Base-by-base conservation (phyloP, 768 basidiomycete genomes). In the Termitomyces sp. region DNA sequence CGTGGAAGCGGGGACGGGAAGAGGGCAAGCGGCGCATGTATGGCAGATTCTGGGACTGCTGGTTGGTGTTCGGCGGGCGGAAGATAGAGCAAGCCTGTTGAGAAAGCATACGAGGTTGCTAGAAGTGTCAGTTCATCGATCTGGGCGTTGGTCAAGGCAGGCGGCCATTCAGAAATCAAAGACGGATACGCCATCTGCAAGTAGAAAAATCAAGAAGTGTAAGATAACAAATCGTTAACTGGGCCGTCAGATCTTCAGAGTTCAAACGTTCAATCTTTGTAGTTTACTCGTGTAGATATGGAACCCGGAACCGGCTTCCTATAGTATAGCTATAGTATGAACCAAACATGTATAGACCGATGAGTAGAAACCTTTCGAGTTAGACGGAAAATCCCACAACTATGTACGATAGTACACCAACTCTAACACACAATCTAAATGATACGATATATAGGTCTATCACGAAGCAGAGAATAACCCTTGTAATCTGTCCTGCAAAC, bases 11-110 rank as follows among this genome's bases (percentile, higher is more conserved):
- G 92, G 0, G 92, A 84, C 1, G 97, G 96, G 62, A 94, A 81
- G 41, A 99, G 76, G 0, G 95, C 81, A 60, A 98, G 73, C 0
- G 97, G 97, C 0, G 94, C 95, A 67, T 97, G 91, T 62, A 95
- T 91, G 0, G 85, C 86, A n/a, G 86, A 83, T 11, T 83, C 81
- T 1, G 87, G 84, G 45, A 73, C 63, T 26, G 73, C 64, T 1
- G 83, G 73, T 55, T 84, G 80, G 33, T 69, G 74, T 9, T 74
- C 62, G 1, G 73, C 69, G 3, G 79, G 73, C 10, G 90, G 91
- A 19, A 94, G 84, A 68, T 91, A 92, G n/a, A 88, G 74, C 30
- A 98, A 77, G 7, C 91, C 91, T 68, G 89, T 87, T 2, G 92
- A 81, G 50, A 98, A 78, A 3, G 95, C 89, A 64, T 89, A 94